phyloP scores from a whole-genome alignment of 202 grass and related monocot species.

The Eragrostis tef region DNA sequence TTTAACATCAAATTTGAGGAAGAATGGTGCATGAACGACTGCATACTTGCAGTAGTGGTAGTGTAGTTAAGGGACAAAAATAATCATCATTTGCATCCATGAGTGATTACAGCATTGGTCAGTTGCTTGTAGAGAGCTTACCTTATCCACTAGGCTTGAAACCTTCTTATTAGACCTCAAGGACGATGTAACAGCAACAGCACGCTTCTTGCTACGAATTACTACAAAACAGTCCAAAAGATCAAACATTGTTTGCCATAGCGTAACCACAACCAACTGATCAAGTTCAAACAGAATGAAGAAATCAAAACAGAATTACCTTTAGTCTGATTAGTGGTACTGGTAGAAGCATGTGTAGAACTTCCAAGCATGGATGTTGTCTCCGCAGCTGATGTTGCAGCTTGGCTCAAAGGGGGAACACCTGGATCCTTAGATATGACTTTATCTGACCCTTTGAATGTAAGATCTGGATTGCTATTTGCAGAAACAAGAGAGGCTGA shows the following conservation, averaged over 20 bases:
- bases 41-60: not conserved
- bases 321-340: constrained; percentile 63
- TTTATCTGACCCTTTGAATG: constrained; percentile 34
- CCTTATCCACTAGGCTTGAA: constrained; percentile 92
- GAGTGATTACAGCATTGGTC: not conserved
- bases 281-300: constrained; percentile 13
- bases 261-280: not conserved
- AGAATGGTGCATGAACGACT: not conserved
- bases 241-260: constrained; percentile 31
- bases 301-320: constrained; percentile 51
- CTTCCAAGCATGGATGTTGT: constrained; percentile 42
- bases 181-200: constrained; percentile 64
- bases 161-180: constrained; percentile 98
- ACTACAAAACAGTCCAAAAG: constrained; percentile 51
- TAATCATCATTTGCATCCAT: not conserved
- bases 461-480: constrained; percentile 37
- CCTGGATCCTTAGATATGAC: constrained; percentile 54
- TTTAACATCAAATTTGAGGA: not conserved
- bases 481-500: constrained; percentile 41
- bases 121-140: constrained; percentile 45
- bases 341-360: constrained; percentile 54
- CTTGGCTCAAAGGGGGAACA: constrained; percentile 46
- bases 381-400: constrained; percentile 49
- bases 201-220: constrained; percentile 70
- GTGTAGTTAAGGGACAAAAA: not conserved